Base-by-base conservation (phyloP, 306 rosid genomes). In the Rosa multiflora region DNA sequence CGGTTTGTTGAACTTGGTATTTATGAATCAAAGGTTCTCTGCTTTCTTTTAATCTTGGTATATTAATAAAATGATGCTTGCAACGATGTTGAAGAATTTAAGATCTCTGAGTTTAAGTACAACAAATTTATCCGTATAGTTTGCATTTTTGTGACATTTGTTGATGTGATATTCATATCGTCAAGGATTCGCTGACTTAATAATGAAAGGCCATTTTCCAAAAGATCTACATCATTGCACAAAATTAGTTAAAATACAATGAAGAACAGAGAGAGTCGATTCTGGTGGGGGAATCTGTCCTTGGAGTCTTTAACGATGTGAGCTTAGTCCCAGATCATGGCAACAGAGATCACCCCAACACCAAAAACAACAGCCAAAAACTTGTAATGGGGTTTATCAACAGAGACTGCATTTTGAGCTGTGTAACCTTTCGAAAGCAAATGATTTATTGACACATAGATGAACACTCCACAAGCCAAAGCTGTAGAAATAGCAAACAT, bases 401-500 rank as follows among this genome's bases (percentile, higher is more conserved):
- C 86, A 69, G 17, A 49, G 64, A 88, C 12, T 14, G 82, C 70
- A 43, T 76, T 85, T 12, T 53, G 88, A 44, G 94, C 84, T 15
- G 39, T 49, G 72, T 88, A 89, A 15, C 96, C 98, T 73, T 90
- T 91, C 17, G 90, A 59, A 58, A 90, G 82, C 0, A 94, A 87
- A 87, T 94, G 97, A 81, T 90, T 92, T 72, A 92, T 73, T 3
- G 96, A 80, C 10, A 94, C 97, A 83, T 87, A 94, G 67, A 92
- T 81, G 86, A 94, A 94, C 73, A 94, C 91, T 10, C 98, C 98
- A 83, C 96, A 87, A 44, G 98, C 96, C 55, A 90, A 37, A 51
- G 91, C 90, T 91, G 90, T 90, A 1, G 98, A 91, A 59, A 94
- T 89, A 15, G 94, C 94, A 8, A 82, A 91, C 72, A 84, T 90